Base-by-base conservation (phyloP, 257 asterid species). In the Ajuga chamaepitys region DNA sequence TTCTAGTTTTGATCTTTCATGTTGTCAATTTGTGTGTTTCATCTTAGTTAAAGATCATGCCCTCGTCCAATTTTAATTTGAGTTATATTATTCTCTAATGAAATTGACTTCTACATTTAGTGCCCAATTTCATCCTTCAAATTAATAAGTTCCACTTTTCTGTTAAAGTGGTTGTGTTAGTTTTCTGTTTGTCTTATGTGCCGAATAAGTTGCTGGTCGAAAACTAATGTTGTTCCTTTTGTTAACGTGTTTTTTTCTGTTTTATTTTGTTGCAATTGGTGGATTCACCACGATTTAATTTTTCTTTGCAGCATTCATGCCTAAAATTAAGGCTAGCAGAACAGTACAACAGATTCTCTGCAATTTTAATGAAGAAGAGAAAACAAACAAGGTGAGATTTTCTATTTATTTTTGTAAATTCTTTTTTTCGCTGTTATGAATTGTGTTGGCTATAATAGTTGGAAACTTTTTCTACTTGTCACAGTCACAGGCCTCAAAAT, bases 271-370 rank as follows among this genome's bases (percentile, higher is more conserved):
- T 44, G 12, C 42, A 61, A 32, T 28, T 66, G 57, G 37, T 25
- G 21, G 51, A 21, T 61, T 73, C 40, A 57, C 42, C 54, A 37
- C 51, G 60, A 21, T 58, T n/a, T 7, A 6, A 14, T 62, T 71
- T 34, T 13, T 73, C 48, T 69, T 52, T 82, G 85, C 88, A 93
- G 97, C 99, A 61, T 84, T 75, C 75, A 84, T 86, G 95, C 84
- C 84, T 41, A 87, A 82, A 82, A 89, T 93, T 54, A 93, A 82
- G 78, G 76, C 86, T 52, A 66, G 58, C 55, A 89, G 99, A 81
- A 58, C 81, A 26, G 75, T 76, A 73, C 83, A 81, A 44, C 80
- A 88, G 47, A 81, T 71, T 55, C 75, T 86, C 20, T 88, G 96
- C 78, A 85, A 79, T 75, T 86, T 93, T 56, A 79, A 60, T 50